Conservation (phyloP, 2,329 filamentous ascomycete genomes). For the Raffaelea ambrosiae region DNA sequence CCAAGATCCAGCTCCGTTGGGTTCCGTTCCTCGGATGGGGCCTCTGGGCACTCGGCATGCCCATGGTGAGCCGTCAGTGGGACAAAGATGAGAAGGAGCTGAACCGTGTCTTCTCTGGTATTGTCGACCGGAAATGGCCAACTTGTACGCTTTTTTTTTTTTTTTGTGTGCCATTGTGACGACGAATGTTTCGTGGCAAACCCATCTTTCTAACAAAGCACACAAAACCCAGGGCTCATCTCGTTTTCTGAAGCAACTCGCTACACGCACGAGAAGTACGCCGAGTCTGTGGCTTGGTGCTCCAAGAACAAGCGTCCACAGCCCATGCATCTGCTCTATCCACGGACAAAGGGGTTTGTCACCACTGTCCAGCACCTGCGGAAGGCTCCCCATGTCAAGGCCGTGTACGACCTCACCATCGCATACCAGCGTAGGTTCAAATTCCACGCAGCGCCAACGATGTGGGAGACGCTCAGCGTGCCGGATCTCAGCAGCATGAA, state of each 20-base stretch:
- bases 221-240: slow-evolving; percentile 58
- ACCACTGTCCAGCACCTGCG: slow-evolving; percentile 48
- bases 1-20: slow-evolving; percentile 49
- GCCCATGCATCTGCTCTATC: slow-evolving; percentile 50
- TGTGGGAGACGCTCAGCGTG: slow-evolving; percentile 43
- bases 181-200: too few species aligned
- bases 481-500: slow-evolving; percentile 19
- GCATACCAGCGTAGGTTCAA: slow-evolving; percentile 36
- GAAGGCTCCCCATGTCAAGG: slow-evolving; percentile 39
- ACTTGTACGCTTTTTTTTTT: slow-evolving; percentile 39
- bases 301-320: slow-evolving; percentile 37
- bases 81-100: slow-evolving; percentile 46
- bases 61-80: slow-evolving; percentile 53
- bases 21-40: slow-evolving; percentile 57
- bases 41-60: slow-evolving; percentile 57
- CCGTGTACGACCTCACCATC: slow-evolving; percentile 48
- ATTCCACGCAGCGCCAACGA: slow-evolving; percentile 34
- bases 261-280: slow-evolving; percentile 45
- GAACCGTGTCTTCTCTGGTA: slow-evolving; percentile 46
- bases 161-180: background rate
- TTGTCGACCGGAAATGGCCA: slow-evolving; percentile 42
- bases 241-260: slow-evolving; percentile 57
- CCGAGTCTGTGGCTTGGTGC: slow-evolving; percentile 44
- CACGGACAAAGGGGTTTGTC: slow-evolving; percentile 52
- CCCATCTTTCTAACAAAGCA: too few species aligned